Evolutionary conservation across 768 basidiomycete genomes (phyloP).

Genomic region (Psilocybe cyanescens): DNA sequence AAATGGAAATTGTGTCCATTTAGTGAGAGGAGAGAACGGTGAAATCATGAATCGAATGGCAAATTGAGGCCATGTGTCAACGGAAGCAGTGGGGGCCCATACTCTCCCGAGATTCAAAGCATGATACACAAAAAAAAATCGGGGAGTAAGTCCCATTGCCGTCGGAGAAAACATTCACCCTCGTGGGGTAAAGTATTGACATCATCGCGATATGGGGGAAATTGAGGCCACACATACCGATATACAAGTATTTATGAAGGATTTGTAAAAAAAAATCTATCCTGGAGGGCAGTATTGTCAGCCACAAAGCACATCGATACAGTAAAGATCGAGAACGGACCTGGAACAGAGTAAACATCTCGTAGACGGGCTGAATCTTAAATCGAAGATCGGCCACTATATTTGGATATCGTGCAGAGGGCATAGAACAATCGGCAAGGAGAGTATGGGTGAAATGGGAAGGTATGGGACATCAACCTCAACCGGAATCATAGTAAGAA

Average conservation of each 20-base stretch:
- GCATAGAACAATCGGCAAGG: no score
- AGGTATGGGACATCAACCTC: no score
- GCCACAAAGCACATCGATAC: no score
- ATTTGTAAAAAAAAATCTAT: no score
- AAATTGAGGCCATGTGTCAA: background rate
- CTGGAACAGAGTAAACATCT: no score
- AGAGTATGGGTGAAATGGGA: no score
- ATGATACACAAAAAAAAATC: background rate
- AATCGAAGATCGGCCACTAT: no score
- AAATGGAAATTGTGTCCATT: background rate
- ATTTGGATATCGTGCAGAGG: no score
- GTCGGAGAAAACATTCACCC: background rate
- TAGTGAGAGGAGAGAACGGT: background rate
- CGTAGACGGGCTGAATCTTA: no score
- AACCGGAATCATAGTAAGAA: no score
- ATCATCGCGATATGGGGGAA: background rate
- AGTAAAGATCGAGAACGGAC: no score
- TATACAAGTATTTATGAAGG: background rate
- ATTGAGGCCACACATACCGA: background rate
- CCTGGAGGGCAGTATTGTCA: no score
- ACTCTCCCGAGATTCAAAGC: background rate
- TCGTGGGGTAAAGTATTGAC: background rate
- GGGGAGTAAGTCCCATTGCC: background rate
- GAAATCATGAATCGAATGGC: background rate
- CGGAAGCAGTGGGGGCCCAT: background rate